Evolutionary conservation across 1,284 basidiomycete species (phyloP).

Genomic region (Trametes hirsuta): DNA sequence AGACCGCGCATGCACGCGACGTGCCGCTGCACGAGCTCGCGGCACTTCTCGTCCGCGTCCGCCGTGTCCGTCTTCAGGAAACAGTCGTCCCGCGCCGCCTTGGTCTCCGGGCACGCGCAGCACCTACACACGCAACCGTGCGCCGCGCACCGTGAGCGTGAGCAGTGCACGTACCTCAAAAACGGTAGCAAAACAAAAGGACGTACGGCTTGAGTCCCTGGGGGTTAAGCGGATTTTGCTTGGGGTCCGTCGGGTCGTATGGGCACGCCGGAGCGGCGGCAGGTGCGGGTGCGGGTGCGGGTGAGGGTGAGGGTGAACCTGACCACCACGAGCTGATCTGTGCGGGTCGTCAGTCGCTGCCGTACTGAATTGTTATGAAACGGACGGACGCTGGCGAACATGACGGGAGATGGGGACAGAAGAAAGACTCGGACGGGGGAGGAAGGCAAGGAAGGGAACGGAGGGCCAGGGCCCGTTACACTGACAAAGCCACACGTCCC

Average conservation of each 20-base stretch:
- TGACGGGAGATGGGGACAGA: background rate
- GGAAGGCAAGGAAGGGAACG: too few species aligned
- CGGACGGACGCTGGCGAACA: conserved; percentile 5
- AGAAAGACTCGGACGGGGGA: background rate
- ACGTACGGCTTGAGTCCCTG: conserved; percentile 90
- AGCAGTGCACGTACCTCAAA: background rate
- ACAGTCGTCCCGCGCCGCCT: conserved; percentile 90
- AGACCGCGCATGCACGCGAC: conserved; percentile 88
- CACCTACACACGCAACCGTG: conserved; percentile 57
- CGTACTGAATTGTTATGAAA: background rate
- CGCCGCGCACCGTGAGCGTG: background rate
- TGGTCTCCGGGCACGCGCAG: conserved; percentile 95
- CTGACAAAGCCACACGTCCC: too few species aligned
- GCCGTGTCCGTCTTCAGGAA: conserved; percentile 79
- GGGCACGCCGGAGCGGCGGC: conserved; percentile 37
- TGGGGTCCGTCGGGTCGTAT: conserved; percentile 70
- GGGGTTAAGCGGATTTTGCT: conserved; percentile 85
- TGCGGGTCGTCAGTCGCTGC: background rate
- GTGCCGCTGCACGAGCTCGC: conserved; percentile 79
- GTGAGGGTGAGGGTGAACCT: conserved; percentile 35
- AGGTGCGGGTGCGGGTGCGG: conserved; percentile 16
- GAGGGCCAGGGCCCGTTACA: too few species aligned
- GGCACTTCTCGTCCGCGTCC: conserved; percentile 79
- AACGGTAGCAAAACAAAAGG: background rate
- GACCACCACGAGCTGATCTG: conserved; percentile 50